Evolutionary conservation across 495 filamentous ascomycete species (phyloP), one percentile per base, ranked within the genome.

Genomic region (Acidomyces sp.): DNA sequence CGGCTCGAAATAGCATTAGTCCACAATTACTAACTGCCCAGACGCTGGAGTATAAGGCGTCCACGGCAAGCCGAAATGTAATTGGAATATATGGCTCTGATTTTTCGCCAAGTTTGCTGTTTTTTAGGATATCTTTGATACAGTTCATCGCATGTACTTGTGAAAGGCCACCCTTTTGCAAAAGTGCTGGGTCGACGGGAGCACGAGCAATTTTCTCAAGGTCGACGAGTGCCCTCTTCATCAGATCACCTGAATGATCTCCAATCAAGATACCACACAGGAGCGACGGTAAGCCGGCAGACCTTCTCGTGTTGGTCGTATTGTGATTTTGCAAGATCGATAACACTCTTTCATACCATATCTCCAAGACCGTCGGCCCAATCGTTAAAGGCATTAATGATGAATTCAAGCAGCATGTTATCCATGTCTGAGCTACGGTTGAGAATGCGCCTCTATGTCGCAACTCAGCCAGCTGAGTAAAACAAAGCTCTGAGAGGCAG

Each of bases 91-190:
- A 76, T 1, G 56, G 59, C 43, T 87, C 82, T 0, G 80, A 75
- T 26, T 57, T 52, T 16, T 61, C 58, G 7, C 74, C 77, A 10
- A 94, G 65, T 16, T 72, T 71, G 4, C 81, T 78, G 51, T 79
- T 84, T 24, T 74, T 82, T 55, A 94, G 90, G 4, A 90, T 77
- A 39, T 86, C 82, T 54, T 87, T 84, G 31, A 96, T 59, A 46
- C 79, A 93, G 48, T 97, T 97, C 47, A 94, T 67, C 0, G 88
- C 85, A 53, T 97, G 90, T 1, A 96, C 90, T 61, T 95, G 90
- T 11, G 86, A 80, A 11, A 96, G 58, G 3, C 51, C 52, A 16
- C 48, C 51, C 23, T 59, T 51, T 38, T 84, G 74, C 2, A 71
- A 70, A 19, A 68, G 54, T n/a, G 62, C 55, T 23, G 59, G 55